These are phyloP conservation scores for Rhynchosporium graminicola DNA, from an alignment of 2,329 filamentous ascomycete genomes.

Conservation along the genomic window DNA sequence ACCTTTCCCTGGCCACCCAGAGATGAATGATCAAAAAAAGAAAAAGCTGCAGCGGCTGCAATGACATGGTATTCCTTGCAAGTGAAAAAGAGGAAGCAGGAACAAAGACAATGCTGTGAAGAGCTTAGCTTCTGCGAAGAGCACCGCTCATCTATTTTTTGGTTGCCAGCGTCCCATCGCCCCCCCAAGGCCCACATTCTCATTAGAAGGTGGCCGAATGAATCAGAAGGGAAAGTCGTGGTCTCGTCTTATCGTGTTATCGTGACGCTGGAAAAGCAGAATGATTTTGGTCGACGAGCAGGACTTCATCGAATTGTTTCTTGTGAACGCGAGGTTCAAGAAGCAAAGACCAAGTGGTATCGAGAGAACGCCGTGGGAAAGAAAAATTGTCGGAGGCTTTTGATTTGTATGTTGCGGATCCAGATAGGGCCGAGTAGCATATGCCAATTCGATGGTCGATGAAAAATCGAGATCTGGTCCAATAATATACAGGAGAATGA, in stretches of 20 bases:
- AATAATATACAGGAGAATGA: conserved; percentile 41
- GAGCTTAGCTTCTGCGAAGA: conserved; percentile 1
- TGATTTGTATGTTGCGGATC: conserved; percentile 27
- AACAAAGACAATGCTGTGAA: conserved; percentile 24
- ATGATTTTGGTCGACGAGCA: conserved; percentile 19
- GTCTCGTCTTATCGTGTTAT: conserved; percentile 38
- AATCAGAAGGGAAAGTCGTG: conserved; percentile 33
- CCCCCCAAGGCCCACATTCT: conserved; percentile 4
- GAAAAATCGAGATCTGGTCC: conserved; percentile 34
- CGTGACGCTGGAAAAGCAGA: conserved; percentile 36
- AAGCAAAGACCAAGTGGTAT: conserved; percentile 22
- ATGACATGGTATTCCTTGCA: conserved; percentile 12
- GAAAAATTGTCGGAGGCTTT: conserved; percentile 22
- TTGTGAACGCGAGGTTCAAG: conserved; percentile 14
- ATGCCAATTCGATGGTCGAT: conserved; percentile 33
- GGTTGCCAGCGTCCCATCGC: neutral
- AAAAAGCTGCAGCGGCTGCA: neutral
- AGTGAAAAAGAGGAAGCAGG: neutral
- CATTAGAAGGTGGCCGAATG: conserved; percentile 17
- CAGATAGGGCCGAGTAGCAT: conserved; percentile 32
- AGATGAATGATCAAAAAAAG: neutral
- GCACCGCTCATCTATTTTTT: conserved; percentile 22
- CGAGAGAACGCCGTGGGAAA: neutral
- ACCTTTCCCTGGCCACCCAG: neutral
- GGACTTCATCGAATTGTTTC: conserved; percentile 15